Evolutionary conservation across 2,329 filamentous ascomycete genomes (phyloP).

Genomic region (Arthrobotrys iridis): DNA sequence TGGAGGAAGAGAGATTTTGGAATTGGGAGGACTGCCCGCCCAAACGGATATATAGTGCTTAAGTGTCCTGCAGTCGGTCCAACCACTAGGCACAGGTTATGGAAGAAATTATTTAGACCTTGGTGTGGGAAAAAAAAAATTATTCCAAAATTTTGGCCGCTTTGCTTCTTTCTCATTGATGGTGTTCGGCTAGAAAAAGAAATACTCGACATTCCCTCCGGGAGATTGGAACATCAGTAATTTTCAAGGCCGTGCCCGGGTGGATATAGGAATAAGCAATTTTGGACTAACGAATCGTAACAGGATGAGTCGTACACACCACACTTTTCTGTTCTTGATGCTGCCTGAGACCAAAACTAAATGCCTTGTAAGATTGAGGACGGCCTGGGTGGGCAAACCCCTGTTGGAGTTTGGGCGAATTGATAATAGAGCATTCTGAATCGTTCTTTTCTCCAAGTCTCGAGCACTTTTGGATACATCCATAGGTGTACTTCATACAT

Average conservation of each 20-base stretch:
- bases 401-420: constrained; percentile 51
- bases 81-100: constrained; percentile 41
- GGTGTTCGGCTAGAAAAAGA: constrained; percentile 25
- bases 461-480: constrained; percentile 16
- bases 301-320: constrained; percentile 53
- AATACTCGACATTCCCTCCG: constrained; percentile 38
- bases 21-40: constrained; percentile 38
- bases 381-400: constrained; percentile 44
- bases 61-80: constrained; percentile 53
- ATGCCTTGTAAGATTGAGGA: constrained; percentile 43
- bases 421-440: constrained; percentile 43
- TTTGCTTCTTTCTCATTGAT: constrained; percentile 20
- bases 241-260: constrained; percentile 49
- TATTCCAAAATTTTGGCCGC: constrained; percentile 27
- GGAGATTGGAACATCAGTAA: constrained; percentile 46
- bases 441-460: constrained; percentile 6
- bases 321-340: constrained; percentile 23
- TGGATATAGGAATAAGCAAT: constrained; percentile 48
- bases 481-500: not conserved
- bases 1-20: constrained; percentile 38
- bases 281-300: constrained; percentile 24
- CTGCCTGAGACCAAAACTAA: constrained; percentile 45
- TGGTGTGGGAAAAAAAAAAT: constrained; percentile 45
- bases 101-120: too few relatives aligned
- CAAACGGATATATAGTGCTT: constrained; percentile 54